Evolutionary conservation across 2,329 filamentous ascomycete genomes (phyloP), one percentile per base, ranked within the genome.

Genomic region (Alternaria hordeiaustralica): DNA sequence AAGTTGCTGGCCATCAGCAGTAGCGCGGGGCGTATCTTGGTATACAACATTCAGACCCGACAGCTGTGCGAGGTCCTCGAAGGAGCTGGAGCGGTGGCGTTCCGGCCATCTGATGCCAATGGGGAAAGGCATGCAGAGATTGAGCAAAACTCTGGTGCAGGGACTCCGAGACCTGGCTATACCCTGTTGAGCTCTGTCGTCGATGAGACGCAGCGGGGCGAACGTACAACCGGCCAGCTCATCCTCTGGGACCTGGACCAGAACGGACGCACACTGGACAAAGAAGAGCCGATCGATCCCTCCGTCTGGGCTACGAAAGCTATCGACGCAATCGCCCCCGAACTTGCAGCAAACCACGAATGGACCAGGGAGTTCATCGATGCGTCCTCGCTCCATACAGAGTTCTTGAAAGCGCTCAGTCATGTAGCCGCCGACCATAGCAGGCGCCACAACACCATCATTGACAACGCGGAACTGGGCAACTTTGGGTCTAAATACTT

Each of bases 201-300:
- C 5, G 54, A 66, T 13, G 53, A 51, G 33, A 51, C 51, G 5
- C 30, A 33, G 13, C 58, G 57, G 1, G 11, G 20, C 21, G 26
- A 6, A 10, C 20, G 15, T 9, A n/a, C 53, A 30, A 15, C 57
- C 6, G 60, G 61, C 30, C 57, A 58, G 28, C 65, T 78, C 5
- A 68, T 72, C 1, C 57, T 77, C 28, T 77, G 75, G 73, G 73
- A 76, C 9, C 60, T 77, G 2, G 72, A 76, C 28, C 62, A 66
- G 18, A 64, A 74, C 30, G 75, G 75, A 1, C 72, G 72, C 20
- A 55, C 71, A 15, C 36, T 77, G 0, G 73, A 72, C 33, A 69
- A 74, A 36, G 75, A 76, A 63, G 73, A 77, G 47, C 58, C 66
- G 2, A 69, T 78, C 30, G 70, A 76, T 53, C 36, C 69, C 8